phyloP scores from a whole-genome alignment of 1,284 basidiomycete genomes.

The Anthracocystis setariae region DNA sequence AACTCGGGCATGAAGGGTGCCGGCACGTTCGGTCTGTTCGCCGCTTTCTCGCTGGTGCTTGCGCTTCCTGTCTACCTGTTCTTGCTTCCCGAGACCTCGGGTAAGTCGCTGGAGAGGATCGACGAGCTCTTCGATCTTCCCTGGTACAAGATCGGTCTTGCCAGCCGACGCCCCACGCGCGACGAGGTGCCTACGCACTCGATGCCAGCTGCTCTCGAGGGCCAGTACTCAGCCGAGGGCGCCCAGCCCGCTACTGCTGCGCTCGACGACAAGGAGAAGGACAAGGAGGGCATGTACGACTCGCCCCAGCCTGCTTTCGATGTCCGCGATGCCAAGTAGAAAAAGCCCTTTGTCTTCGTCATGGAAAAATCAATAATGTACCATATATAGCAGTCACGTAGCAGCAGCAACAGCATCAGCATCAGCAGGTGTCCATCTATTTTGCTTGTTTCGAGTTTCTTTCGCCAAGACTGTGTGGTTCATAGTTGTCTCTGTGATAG shows the following conservation, averaged over 20 bases:
- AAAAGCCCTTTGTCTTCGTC: neutral
- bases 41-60: constrained; percentile 28
- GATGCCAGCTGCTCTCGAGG: constrained; percentile 48
- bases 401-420: too few relatives aligned
- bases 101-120: constrained; percentile 48
- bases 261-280: constrained; percentile 43
- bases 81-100: constrained; percentile 47
- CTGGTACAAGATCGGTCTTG: constrained; percentile 49
- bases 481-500: too few relatives aligned
- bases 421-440: too few relatives aligned
- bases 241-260: neutral
- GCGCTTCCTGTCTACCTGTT: constrained; percentile 44
- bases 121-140: constrained; percentile 50
- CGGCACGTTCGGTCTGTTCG: constrained; percentile 44
- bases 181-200: constrained; percentile 45
- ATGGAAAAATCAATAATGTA: neutral
- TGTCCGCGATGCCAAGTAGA: constrained; percentile 38
- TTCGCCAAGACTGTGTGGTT: too few relatives aligned
- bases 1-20: constrained; percentile 45
- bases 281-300: constrained; percentile 8
- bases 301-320: constrained; percentile 12
- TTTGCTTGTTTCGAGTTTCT: too few relatives aligned
- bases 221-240: constrained; percentile 19
- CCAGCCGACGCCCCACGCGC: constrained; percentile 34
- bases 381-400: too few relatives aligned